These are phyloP conservation scores for Penicillium sp. DNA, from an alignment of 2,329 filamentous ascomycete genomes.

Conservation along the genomic window DNA sequence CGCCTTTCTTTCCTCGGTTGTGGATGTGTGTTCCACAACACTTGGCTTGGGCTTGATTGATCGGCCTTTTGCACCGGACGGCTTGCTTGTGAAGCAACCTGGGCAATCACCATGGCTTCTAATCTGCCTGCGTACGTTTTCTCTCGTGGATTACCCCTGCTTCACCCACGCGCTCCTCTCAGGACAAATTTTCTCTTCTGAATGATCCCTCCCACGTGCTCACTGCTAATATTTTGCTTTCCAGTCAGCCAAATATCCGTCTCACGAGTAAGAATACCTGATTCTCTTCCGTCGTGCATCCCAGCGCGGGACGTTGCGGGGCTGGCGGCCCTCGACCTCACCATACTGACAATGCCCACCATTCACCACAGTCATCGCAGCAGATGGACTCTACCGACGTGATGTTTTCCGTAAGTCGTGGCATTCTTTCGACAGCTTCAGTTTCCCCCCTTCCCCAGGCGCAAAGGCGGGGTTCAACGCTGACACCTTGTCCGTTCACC, in stretches of 20 bases:
- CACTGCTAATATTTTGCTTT: conserved; percentile 20
- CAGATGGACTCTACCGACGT: conserved; percentile 96
- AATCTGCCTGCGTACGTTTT: conserved; percentile 58
- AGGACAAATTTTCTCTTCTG: background rate
- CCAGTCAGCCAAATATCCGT: conserved; percentile 77
- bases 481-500: conserved; percentile 7
- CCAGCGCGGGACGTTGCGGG: conserved; percentile 18
- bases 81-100: conserved; percentile 24
- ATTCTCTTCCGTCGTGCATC: conserved; percentile 7
- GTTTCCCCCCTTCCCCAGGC: background rate
- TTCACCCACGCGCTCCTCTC: background rate
- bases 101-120: conserved; percentile 47
- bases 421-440: conserved; percentile 8
- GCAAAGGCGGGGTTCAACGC: conserved; percentile 9
- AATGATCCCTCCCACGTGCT: conserved; percentile 8
- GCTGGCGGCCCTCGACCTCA: conserved; percentile 5
- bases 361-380: conserved; percentile 73
- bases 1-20: conserved; percentile 8
- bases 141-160: background rate
- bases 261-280: conserved; percentile 67
- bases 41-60: conserved; percentile 30
- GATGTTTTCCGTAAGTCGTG: conserved; percentile 88
- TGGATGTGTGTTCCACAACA: conserved; percentile 33
- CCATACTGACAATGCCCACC: conserved; percentile 18
- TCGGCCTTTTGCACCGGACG: conserved; percentile 28